A percentile compares a stretch with the other conserved stretches of the same genome.
Conservation (phyloP, 495 filamentous ascomycete genomes). For the Parachaetomium inaequale region DNA sequence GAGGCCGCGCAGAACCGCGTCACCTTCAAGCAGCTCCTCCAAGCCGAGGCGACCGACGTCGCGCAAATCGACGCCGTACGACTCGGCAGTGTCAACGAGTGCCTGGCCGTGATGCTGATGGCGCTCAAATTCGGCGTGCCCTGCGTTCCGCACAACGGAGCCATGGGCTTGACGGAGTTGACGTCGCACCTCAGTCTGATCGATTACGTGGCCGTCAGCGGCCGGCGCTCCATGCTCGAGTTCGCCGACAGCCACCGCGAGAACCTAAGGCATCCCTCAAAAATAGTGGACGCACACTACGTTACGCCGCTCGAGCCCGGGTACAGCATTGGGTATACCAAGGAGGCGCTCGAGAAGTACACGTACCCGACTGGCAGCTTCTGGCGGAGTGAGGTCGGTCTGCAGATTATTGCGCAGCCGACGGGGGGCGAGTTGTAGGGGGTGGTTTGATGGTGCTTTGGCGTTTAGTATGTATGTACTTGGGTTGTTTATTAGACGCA, state of each 20-base stretch:
- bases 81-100: slow-evolving; percentile 87
- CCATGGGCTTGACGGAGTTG: slow-evolving; percentile 87
- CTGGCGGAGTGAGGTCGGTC: slow-evolving; percentile 3
- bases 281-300: slow-evolving; percentile 80
- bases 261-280: slow-evolving; percentile 78
- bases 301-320: slow-evolving; percentile 76
- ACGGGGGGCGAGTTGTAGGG: slow-evolving; percentile 6
- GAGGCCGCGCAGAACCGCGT: slow-evolving; percentile 96
- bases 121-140: slow-evolving; percentile 80
- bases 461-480: neutral
- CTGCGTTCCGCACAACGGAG: slow-evolving; percentile 85
- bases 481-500: neutral
- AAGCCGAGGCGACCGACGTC: slow-evolving; percentile 72
- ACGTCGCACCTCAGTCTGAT: slow-evolving; percentile 90
- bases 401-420: slow-evolving; percentile 6
- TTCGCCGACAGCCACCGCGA: slow-evolving; percentile 93
- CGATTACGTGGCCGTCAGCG: slow-evolving; percentile 83
- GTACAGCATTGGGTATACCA: slow-evolving; percentile 61
- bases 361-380: slow-evolving; percentile 5
- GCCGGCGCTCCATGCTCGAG: slow-evolving; percentile 76
- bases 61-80: slow-evolving; percentile 89
- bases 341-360: slow-evolving; percentile 12
- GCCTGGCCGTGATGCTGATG: slow-evolving; percentile 79
- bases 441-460: neutral
- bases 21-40: slow-evolving; percentile 86